phyloP scores from a whole-genome alignment of 2,329 filamentous ascomycete genomes.

The Botryotinia calthae region DNA sequence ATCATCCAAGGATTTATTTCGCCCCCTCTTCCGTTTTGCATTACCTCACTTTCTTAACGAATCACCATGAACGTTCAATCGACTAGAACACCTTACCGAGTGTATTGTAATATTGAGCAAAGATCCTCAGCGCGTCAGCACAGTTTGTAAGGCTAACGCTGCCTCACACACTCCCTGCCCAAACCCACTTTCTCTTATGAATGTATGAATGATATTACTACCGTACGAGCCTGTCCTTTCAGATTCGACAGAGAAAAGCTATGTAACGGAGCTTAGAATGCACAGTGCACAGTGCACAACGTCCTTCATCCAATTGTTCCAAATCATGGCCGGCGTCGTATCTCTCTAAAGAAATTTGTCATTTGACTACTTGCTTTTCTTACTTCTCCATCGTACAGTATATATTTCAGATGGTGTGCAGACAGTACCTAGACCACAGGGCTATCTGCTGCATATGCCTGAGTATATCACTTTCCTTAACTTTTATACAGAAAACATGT shows the following conservation, averaged over 20 bases:
- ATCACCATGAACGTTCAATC: background rate
- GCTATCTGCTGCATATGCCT: slow-evolving; percentile 21
- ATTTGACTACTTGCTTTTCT: slow-evolving; percentile 18
- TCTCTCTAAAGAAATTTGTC: slow-evolving; percentile 14
- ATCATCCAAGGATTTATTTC: slow-evolving; percentile 3
- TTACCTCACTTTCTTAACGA: slow-evolving; percentile 2
- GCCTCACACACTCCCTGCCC: slow-evolving; percentile 5
- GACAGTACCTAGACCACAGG: slow-evolving; percentile 19
- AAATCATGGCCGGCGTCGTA: slow-evolving; percentile 13
- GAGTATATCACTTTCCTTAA: slow-evolving; percentile 20
- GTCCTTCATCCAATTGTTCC: slow-evolving; percentile 15
- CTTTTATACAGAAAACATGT: slow-evolving; percentile 25
- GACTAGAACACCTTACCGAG: slow-evolving; percentile 7
- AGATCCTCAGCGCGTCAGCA: slow-evolving; percentile 19
- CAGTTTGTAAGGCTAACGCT: slow-evolving; percentile 17
- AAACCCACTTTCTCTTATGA: slow-evolving; percentile 14
- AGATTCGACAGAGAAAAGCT: slow-evolving; percentile 11
- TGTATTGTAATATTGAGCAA: slow-evolving; percentile 14
- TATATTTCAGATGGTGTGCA: slow-evolving; percentile 21
- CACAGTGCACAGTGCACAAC: slow-evolving; percentile 28
- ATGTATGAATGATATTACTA: slow-evolving; percentile 8
- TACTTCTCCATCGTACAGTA: background rate
- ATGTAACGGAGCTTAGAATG: slow-evolving; percentile 24
- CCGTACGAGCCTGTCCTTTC: slow-evolving; percentile 8
- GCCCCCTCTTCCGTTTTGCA: slow-evolving; percentile 1